Evolutionary conservation across 805 yeast species (phyloP).

Genomic region (Pichia rugopelliculosa): DNA sequence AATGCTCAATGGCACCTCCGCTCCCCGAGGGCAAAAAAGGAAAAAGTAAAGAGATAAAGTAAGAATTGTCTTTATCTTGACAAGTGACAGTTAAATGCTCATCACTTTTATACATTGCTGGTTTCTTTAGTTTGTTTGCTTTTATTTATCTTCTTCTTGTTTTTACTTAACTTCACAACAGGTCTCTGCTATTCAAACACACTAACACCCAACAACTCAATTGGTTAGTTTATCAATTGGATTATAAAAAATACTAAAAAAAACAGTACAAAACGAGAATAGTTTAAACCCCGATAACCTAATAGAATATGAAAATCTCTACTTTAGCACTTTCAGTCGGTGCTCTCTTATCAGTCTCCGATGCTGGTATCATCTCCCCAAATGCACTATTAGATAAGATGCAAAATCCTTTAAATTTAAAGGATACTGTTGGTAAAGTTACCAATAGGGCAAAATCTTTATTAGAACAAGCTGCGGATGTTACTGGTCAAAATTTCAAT

Average conservation of each 20-base stretch:
- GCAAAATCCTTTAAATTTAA: constrained; percentile 9
- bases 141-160: not conserved
- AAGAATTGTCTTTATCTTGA: no score
- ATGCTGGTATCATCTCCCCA: constrained; percentile 4
- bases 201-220: not conserved
- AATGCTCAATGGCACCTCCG: not conserved
- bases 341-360: constrained; percentile 2
- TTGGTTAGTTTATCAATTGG: not conserved
- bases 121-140: not conserved
- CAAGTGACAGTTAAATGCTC: not conserved
- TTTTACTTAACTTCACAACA: not conserved
- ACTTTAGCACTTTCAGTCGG: constrained; percentile 10
- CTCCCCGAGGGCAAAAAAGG: not conserved
- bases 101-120: not conserved
- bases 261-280: not conserved
- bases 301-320: not conserved
- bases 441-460: constrained; percentile 17
- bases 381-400: not conserved
- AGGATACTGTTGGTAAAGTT: constrained; percentile 1
- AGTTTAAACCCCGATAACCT: not conserved
- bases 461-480: constrained; percentile 40
- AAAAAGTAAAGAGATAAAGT: no score
- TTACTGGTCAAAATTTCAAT: constrained; percentile 44
- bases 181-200: not conserved
- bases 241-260: not conserved